Evolutionary conservation across 2,329 filamentous ascomycete species (phyloP), one percentile per base, ranked within the genome.

Genomic region (Penicillium sp.): DNA sequence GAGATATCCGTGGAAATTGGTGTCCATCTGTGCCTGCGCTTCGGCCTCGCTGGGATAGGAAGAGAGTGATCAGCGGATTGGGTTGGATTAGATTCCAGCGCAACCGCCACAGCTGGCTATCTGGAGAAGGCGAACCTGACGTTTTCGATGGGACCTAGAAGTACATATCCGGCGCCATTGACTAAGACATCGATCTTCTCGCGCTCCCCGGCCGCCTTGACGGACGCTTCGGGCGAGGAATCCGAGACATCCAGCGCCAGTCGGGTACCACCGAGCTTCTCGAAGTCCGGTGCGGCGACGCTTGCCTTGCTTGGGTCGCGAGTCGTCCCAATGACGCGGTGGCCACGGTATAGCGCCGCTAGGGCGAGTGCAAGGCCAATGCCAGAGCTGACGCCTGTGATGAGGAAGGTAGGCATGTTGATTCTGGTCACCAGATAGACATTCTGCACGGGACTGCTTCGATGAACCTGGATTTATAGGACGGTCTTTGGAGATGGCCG

Each of bases 1-100:
- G 29, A 71, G 56, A 9, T 63, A 51, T 10, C 68, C 70, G 36
- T 69, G 63, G 30, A 72, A 63, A 39, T 73, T 74, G n/a, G 65
- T 67, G 13, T 62, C 44, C 33, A 57, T 45, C 18, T 56, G 52
- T 1, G 30, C 26, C 4, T 34, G 36, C 7, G 45, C 34, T 27
- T 56, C 53, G 0, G 48, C 35, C 7, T 54, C 53, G 6, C 52
- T 57, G 8, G 21, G 16, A 15, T 14, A 5, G 14, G 4, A 7
- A 14, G 1, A 17, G 4, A 27, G 21, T 16, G 11, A 34, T n/a
- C n/a, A n/a, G n/a, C n/a, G n/a, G n/a, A n/a, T n/a, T n/a, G n/a
- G n/a, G n/a, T n/a, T n/a, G n/a, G n/a, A n/a, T n/a, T n/a, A n/a
- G n/a, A n/a, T n/a, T n/a, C n/a, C n/a, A n/a, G n/a, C n/a, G n/a